These are phyloP conservation scores for Dictyostelium intermedium DNA, from an alignment of 78 protist species.

Conservation along the genomic window DNA sequence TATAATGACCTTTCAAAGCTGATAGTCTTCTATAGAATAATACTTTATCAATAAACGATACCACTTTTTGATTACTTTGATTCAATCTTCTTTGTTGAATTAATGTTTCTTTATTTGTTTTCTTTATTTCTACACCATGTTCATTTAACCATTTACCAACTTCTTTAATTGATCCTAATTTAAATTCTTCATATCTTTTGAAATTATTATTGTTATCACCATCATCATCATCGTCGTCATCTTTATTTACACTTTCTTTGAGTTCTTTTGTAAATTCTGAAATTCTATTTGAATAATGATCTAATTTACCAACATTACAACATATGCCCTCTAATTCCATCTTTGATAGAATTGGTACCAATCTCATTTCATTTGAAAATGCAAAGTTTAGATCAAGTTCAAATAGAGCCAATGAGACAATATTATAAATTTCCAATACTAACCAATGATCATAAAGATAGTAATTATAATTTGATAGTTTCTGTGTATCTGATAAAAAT, in stretches of 20 bases:
- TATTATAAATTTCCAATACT: not conserved
- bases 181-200: not conserved
- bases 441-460: not conserved
- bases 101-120: not conserved
- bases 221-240: not conserved
- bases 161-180: not conserved
- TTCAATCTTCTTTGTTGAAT: not conserved
- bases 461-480: not conserved
- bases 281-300: not conserved
- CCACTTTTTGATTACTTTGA: not conserved
- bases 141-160: not conserved
- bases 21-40: not conserved
- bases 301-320: not conserved
- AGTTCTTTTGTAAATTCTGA: not conserved
- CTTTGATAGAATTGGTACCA: conserved; percentile 32
- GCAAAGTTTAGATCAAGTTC: not conserved
- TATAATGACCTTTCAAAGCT: not conserved
- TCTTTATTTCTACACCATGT: not conserved
- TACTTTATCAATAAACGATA: not conserved
- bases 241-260: not conserved
- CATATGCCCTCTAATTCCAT: conserved; percentile 34
- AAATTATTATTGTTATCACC: not conserved
- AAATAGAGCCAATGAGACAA: not conserved
- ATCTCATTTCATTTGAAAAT: conserved; percentile 4
- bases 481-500: not conserved